These are phyloP conservation scores for Phaeophleospora eucalypticola DNA, from an alignment of 2,329 filamentous ascomycete species.

Conservation along the genomic window DNA sequence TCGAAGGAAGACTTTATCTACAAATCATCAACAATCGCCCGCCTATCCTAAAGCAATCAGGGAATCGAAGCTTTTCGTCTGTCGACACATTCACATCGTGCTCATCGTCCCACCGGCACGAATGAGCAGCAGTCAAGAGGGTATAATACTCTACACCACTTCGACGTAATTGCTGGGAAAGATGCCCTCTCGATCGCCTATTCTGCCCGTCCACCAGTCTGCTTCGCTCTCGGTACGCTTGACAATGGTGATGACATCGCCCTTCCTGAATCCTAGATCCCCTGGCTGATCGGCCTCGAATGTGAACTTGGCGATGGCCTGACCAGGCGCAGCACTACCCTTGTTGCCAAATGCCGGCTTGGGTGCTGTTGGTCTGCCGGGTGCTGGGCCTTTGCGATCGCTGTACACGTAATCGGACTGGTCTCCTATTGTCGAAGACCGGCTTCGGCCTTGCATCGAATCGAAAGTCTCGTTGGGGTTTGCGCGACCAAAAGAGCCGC, in stretches of 20 bases:
- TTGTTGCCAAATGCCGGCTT: conserved; percentile 74
- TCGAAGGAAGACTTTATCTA: not conserved
- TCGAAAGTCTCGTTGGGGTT: conserved; percentile 51
- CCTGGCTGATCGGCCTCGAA: conserved; percentile 93
- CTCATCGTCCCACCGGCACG: not conserved
- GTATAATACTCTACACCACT: conserved; percentile 10
- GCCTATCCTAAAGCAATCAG: not conserved
- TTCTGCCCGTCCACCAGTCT: conserved; percentile 96
- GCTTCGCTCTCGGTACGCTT: conserved; percentile 92
- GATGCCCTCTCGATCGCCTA: conserved; percentile 75
- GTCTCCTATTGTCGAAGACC: conserved; percentile 40
- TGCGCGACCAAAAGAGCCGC: conserved; percentile 48
- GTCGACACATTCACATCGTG: not conserved
- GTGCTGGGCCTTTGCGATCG: conserved; percentile 53
- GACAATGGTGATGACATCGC: conserved; percentile 88
- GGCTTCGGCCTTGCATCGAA: conserved; percentile 25
- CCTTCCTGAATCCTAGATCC: conserved; percentile 94
- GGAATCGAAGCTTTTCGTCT: not conserved
- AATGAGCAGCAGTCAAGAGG: no score
- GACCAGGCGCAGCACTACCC: conserved; percentile 27
- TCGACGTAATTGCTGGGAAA: conserved; percentile 59
- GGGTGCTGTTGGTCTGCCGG: conserved; percentile 76
- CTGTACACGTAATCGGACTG: conserved; percentile 52
- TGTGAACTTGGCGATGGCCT: conserved; percentile 63
- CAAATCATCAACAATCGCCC: not conserved